phyloP scores from a whole-genome alignment of 1,284 basidiomycete genomes.

The Tausonia pullulans region DNA sequence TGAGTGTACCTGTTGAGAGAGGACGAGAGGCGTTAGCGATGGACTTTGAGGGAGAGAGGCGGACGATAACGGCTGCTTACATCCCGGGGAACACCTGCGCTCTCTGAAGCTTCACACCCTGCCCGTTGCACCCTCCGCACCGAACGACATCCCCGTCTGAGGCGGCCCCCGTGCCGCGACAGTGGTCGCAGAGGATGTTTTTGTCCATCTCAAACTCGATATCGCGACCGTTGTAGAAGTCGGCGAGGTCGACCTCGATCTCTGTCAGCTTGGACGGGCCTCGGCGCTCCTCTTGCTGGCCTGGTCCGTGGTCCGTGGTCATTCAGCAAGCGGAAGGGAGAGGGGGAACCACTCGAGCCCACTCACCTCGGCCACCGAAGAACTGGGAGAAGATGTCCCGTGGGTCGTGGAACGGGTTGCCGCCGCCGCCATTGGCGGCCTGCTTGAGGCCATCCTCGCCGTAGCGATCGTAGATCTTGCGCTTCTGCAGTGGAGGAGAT shows the following conservation, averaged over 20 bases:
- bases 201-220: conserved; percentile 43
- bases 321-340: neutral
- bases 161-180: conserved; percentile 80
- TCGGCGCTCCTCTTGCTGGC: conserved; percentile 58
- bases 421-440: conserved; percentile 49
- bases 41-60: neutral
- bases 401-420: conserved; percentile 50
- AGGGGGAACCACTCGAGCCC: neutral
- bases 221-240: conserved; percentile 73
- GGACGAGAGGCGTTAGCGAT: neutral
- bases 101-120: conserved; percentile 68
- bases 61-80: conserved; percentile 31
- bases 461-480: conserved; percentile 78
- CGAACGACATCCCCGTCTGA: conserved; percentile 72
- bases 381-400: conserved; percentile 87
- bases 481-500: conserved; percentile 48
- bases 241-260: conserved; percentile 71
- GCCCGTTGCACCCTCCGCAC: conserved; percentile 68
- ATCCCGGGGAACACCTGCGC: conserved; percentile 94
- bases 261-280: conserved; percentile 75
- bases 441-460: conserved; percentile 87
- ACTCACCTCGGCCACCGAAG: conserved; percentile 65
- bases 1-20: conserved; percentile 37
- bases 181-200: conserved; percentile 80
- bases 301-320: conserved; percentile 14